Percentiles rank a stretch among this genome's conserved stretches.
Conservation (phyloP, 371 early-diverging fungal species). For the Hamiltosporidium tvaerminnensis region DNA sequence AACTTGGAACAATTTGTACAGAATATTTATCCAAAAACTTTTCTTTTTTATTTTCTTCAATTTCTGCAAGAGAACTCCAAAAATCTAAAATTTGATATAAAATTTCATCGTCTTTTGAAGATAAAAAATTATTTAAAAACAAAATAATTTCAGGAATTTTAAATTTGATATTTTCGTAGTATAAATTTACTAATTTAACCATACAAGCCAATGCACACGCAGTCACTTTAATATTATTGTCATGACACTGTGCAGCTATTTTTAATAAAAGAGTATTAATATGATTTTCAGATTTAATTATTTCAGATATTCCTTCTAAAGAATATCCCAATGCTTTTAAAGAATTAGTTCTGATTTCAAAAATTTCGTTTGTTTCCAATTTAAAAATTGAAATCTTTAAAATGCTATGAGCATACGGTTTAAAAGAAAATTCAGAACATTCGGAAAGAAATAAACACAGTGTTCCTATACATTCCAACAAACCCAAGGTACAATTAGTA, state of each 20-base stretch:
- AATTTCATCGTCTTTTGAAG: constrained; percentile 15
- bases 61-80: constrained; percentile 40
- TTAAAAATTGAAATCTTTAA: constrained; percentile 18
- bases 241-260: constrained; percentile 10
- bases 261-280: constrained; percentile 17
- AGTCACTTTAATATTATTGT: constrained; percentile 19
- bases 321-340: constrained; percentile 15
- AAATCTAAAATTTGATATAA: constrained; percentile 37
- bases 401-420: background rate
- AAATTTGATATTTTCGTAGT: constrained; percentile 14
- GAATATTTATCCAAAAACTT: background rate
- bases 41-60: constrained; percentile 24
- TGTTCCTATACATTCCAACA: constrained; percentile 19
- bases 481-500: background rate
- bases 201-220: constrained; percentile 27
- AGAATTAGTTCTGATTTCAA: constrained; percentile 2
- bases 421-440: constrained; percentile 15
- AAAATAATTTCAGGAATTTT: constrained; percentile 13
- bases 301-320: constrained; percentile 7
- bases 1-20: constrained; percentile 15
- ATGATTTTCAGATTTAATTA: constrained; percentile 21
- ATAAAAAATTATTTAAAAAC: constrained; percentile 23
- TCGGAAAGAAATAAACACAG: constrained; percentile 5
- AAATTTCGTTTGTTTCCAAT: background rate
- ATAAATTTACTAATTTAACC: constrained; percentile 25